Evolutionary conservation across 768 basidiomycete species (phyloP), one percentile per base, ranked within the genome.

Genomic region (Russula lepida): DNA sequence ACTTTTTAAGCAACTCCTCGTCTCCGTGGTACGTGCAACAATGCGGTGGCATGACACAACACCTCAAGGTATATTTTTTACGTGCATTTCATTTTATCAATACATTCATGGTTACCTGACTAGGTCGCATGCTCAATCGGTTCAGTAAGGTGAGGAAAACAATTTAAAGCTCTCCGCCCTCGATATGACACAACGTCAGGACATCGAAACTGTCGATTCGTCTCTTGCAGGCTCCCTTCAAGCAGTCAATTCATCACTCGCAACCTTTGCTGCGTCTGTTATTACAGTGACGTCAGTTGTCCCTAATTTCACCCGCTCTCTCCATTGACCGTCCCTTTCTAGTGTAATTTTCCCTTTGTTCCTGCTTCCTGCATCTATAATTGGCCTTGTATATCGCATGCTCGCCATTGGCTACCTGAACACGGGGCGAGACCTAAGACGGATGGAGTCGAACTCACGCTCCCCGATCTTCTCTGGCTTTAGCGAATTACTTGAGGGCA

Each of bases 371-470:
- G 90, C 89, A 0, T 64, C 77, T 11, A 66, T 90, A 62, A 84
- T 97, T 41, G 89, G 88, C 1, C 83, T 79, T 64, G 78, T 83
- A 25, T 95, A 95, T 68, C 84, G 84, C 48, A 71, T 79, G 33
- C 75, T 90, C 19, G 83, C 86, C 1, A 75, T 86, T 55, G 86
- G 86, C 1, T 90, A 90, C 70, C 75, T 89, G 55, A 84, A 84
- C 67, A 89, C 89, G 0, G 89, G 90, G 0, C 82, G 92, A 48
- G 92, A 94, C 68, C 74, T 95, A 21, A 81, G 92, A 60, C 81
- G 94, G 21, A 91, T 97, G 85, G 94, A 95, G 71, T 90, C 91
- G 1, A 95, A 91, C 67, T 83, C 87, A 1, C 79, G 90, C 13
- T 89, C 88, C 0, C 89, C 92, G 0, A 91, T 92, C 63, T 91